Base-by-base conservation (phyloP, 176 grass and related monocot species). In the Calamus simplicifolius region DNA sequence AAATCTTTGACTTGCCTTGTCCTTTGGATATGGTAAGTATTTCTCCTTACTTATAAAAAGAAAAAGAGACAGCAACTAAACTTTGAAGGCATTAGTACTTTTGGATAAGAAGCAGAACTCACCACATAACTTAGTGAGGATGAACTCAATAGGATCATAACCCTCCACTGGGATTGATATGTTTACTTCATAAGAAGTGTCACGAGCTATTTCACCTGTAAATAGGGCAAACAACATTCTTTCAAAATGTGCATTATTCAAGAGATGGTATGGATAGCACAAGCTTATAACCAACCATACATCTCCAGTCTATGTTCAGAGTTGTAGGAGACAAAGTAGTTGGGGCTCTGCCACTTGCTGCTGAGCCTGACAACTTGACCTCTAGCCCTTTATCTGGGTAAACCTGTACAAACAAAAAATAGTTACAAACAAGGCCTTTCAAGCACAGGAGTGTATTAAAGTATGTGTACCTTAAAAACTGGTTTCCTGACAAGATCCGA, bases 101-200 rank as follows among this genome's bases (percentile, higher is more conserved):
- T 48, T 51, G 57, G 70, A 56, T 66, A 43, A 18, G 66, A 72
- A 43, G 17, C 61, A 79, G 64, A 78, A 95, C 92, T 68, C 75
- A 96, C 92, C 86, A 66, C 86, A 96, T 79, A 75, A 54, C 71
- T 90, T 96, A 27, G 78, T 85, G 50, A 96, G 80, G 15, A 69
- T 85, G 73, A 96, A 90, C 63, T 84, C 80, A 72, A 96, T 72
- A 52, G 87, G 83, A 77, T 90, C 81, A 75, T 96, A 96, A 69
- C 80, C 83, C 57, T 79, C 72, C 57, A 90, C 76, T 16, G 83
- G 86, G 51, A 96, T 85, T 28, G 68, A 76, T 61, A 96, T 58
- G 69, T 87, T 50, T 43, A 96, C 66, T 63, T 80, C 77, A 60
- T 96, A 96, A 75, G 80, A 83, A 69, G 49, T 77, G 23, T 72